These are phyloP conservation scores for Aspergillus versicolor DNA, from an alignment of 2,329 filamentous ascomycete genomes.

Conservation along the genomic window DNA sequence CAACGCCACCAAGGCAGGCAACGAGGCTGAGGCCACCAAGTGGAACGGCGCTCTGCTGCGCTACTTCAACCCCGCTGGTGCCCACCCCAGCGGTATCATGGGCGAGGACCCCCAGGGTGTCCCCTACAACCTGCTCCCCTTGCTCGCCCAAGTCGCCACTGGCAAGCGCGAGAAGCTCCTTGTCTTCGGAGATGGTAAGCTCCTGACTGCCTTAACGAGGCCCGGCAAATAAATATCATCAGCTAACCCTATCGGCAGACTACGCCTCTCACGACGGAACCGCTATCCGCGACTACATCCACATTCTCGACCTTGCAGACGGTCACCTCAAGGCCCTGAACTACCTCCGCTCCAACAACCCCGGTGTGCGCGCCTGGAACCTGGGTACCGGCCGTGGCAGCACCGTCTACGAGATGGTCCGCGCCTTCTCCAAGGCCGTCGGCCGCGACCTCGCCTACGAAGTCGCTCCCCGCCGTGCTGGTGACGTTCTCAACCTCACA, in stretches of 20 bases:
- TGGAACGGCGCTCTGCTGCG: slow-evolving; percentile 93
- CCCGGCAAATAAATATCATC: neutral
- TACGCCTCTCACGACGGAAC: slow-evolving; percentile 61
- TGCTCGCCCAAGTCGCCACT: slow-evolving; percentile 93
- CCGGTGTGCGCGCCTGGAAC: slow-evolving; percentile 95
- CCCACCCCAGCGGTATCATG: slow-evolving; percentile 95
- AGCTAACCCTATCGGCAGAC: slow-evolving; percentile 54
- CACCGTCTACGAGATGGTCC: slow-evolving; percentile 97
- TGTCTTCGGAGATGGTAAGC: slow-evolving; percentile 86
- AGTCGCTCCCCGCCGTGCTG: slow-evolving; percentile 75
- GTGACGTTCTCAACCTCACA: slow-evolving; percentile 92
- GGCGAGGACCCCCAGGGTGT: slow-evolving; percentile 95
- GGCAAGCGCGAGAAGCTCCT: slow-evolving; percentile 91
- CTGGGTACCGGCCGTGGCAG: slow-evolving; percentile 90
- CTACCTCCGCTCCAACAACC: slow-evolving; percentile 55
- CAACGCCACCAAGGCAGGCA: slow-evolving; percentile 76
- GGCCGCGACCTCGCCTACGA: slow-evolving; percentile 85
- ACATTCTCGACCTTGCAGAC: slow-evolving; percentile 51
- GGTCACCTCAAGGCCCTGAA: slow-evolving; percentile 68
- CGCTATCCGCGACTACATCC: slow-evolving; percentile 73
- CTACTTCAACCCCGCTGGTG: slow-evolving; percentile 97
- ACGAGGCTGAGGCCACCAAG: slow-evolving; percentile 65
- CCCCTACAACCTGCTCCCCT: slow-evolving; percentile 90
- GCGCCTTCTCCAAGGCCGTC: slow-evolving; percentile 84
- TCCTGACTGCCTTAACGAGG: too few species aligned